These are phyloP conservation scores for Capronia coronata DNA, from an alignment of 2,329 filamentous ascomycete species.

Conservation along the genomic window DNA sequence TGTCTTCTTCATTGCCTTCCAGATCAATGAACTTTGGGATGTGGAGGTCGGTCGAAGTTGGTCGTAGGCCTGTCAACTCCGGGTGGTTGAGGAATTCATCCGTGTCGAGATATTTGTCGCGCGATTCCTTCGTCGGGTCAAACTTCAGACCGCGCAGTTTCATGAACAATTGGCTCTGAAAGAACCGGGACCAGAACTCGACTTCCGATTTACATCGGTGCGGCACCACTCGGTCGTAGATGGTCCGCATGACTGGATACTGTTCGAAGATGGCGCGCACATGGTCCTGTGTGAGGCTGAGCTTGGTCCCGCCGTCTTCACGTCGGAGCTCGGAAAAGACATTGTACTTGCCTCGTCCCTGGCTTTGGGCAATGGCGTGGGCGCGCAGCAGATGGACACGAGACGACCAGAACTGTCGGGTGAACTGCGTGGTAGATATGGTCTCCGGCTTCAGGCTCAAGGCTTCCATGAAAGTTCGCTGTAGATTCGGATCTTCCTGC, in stretches of 20 bases:
- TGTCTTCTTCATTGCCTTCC: conserved; percentile 89
- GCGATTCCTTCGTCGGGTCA: conserved; percentile 61
- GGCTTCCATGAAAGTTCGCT: conserved; percentile 81
- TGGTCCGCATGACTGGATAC: conserved; percentile 79
- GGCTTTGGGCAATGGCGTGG: conserved; percentile 80
- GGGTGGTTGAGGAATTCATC: conserved; percentile 68
- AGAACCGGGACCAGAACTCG: conserved; percentile 92
- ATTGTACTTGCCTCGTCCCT: conserved; percentile 86
- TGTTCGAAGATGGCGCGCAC: conserved; percentile 89
- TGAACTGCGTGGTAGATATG: conserved; percentile 73
- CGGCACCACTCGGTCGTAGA: conserved; percentile 90
- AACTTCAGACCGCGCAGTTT: conserved; percentile 86
- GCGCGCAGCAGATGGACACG: conserved; percentile 78
- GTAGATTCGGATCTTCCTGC: conserved; percentile 67
- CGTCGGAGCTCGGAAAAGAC: conserved; percentile 86
- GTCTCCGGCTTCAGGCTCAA: conserved; percentile 75
- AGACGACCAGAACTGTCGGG: conserved; percentile 90
- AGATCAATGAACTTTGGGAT: conserved; percentile 88
- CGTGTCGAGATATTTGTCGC: conserved; percentile 49
- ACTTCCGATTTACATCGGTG: conserved; percentile 54
- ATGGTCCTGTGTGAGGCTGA: conserved; percentile 85
- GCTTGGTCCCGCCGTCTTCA: conserved; percentile 63
- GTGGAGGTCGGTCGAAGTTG: conserved; percentile 49
- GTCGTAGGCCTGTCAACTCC: conserved; percentile 47
- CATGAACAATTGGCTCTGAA: conserved; percentile 82